phyloP scores from a whole-genome alignment of 441 rosid genomes.

The Populus trichocarpa region DNA sequence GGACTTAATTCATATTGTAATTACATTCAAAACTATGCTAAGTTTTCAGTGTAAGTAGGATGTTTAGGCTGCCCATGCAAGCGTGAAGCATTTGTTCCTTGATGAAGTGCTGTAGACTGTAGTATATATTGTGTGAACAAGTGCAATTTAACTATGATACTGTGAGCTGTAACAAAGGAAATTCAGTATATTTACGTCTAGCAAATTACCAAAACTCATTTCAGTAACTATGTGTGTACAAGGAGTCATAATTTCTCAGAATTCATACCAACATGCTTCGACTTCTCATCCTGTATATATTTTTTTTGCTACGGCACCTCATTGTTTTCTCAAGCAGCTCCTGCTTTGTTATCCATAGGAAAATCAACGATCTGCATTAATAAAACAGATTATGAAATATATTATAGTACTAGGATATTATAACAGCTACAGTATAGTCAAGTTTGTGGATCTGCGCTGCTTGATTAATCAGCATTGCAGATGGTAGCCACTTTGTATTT shows the following conservation, averaged over 20 bases:
- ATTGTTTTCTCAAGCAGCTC: background rate
- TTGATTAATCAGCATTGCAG: background rate
- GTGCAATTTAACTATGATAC: background rate
- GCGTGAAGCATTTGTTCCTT: background rate
- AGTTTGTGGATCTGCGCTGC: background rate
- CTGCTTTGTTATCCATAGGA: background rate
- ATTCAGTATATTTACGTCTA: background rate
- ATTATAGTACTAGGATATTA: background rate
- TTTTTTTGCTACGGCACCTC: background rate
- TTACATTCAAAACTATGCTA: too few species aligned
- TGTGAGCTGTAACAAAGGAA: background rate
- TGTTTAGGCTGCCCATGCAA: background rate
- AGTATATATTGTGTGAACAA: background rate
- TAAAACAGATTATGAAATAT: background rate
- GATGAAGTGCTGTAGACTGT: too few species aligned
- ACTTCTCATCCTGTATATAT: background rate
- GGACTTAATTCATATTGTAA: background rate
- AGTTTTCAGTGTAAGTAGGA: background rate
- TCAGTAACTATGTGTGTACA: background rate
- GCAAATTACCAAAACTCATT: background rate
- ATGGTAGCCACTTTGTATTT: background rate
- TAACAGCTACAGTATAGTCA: background rate
- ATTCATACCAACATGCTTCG: background rate
- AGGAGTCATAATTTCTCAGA: background rate
- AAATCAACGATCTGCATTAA: background rate